These are phyloP conservation scores for Trebouxia sp. DNA, from an alignment of 139 green algal species.

Conservation along the genomic window DNA sequence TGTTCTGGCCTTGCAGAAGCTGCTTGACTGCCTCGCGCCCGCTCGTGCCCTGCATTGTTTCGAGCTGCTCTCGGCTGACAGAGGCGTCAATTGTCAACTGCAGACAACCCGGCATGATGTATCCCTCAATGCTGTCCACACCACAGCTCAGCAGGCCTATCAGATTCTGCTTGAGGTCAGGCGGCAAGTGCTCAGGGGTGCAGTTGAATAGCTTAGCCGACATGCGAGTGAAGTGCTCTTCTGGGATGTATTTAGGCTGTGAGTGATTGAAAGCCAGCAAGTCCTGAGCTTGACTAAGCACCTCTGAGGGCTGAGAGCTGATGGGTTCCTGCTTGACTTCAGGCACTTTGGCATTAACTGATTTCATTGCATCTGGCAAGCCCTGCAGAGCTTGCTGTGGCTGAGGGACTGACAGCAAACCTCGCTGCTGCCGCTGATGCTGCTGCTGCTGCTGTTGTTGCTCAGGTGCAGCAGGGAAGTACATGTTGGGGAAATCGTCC, in stretches of 20 bases:
- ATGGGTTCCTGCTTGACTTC: background rate
- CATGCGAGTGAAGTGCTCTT: conserved; percentile 48
- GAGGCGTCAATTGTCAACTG: conserved; percentile 54
- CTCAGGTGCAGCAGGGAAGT: background rate
- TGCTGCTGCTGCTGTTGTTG: background rate
- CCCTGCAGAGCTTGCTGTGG: background rate
- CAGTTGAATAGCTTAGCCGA: conserved; percentile 80
- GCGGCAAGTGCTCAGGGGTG: conserved; percentile 75
- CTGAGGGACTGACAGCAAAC: background rate
- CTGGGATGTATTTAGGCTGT: conserved; percentile 33
- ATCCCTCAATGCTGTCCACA: conserved; percentile 56
- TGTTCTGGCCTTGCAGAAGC: conserved; percentile 19
- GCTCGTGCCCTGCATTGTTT: conserved; percentile 9
- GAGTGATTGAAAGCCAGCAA: conserved; percentile 40
- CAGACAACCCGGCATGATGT: conserved; percentile 82
- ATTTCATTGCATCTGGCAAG: background rate
- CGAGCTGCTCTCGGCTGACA: background rate
- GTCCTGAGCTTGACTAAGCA: conserved; percentile 43
- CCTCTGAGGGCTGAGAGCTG: background rate
- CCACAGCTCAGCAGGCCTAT: conserved; percentile 33
- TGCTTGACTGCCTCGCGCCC: conserved; percentile 38
- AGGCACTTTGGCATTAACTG: background rate
- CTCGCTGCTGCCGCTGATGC: background rate
- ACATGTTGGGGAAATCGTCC: background rate
- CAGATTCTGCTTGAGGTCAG: conserved; percentile 52